Evolutionary conservation across 176 grass and related monocot species (phyloP).

Genomic region (Elaeis guineensis): DNA sequence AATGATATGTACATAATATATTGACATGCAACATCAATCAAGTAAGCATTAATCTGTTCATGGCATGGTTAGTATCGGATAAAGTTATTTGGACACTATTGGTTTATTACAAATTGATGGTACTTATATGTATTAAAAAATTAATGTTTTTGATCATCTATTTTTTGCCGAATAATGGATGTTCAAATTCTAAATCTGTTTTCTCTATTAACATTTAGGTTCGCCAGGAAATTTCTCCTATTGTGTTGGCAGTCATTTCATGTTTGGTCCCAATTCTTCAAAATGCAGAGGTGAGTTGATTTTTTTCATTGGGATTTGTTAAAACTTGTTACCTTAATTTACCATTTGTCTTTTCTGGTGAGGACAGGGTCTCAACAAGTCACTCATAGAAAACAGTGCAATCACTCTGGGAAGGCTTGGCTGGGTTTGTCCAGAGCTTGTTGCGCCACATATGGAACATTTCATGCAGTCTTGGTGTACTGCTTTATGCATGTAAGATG

Average conservation of each 20-base stretch:
- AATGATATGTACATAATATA: no score
- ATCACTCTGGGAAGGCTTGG: slow-evolving; percentile 95
- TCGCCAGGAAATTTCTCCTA: slow-evolving; percentile 69
- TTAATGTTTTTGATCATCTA: no score
- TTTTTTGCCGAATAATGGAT: no score
- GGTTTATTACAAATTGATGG: no score
- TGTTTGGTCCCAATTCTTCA: slow-evolving; percentile 67
- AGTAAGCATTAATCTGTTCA: no score
- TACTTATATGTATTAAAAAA: no score
- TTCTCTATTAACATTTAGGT: slow-evolving; percentile 34
- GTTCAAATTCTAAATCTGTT: no score
- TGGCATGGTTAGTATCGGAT: no score
- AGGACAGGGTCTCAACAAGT: slow-evolving; percentile 72
- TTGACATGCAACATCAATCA: no score
- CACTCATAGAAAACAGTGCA: slow-evolving; percentile 86
- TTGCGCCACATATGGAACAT: slow-evolving; percentile 84
- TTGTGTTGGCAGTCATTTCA: slow-evolving; percentile 69
- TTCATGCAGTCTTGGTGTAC: slow-evolving; percentile 94
- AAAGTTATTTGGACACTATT: no score
- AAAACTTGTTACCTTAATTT: background rate
- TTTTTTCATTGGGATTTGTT: slow-evolving; percentile 7
- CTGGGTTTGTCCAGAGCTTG: slow-evolving; percentile 85
- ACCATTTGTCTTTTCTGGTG: background rate
- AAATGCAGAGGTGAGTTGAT: slow-evolving; percentile 46
- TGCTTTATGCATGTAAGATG: slow-evolving; percentile 71